Evolutionary conservation across 1,139 yeast genomes (phyloP).

Genomic region (Kodamaea fungicola): DNA sequence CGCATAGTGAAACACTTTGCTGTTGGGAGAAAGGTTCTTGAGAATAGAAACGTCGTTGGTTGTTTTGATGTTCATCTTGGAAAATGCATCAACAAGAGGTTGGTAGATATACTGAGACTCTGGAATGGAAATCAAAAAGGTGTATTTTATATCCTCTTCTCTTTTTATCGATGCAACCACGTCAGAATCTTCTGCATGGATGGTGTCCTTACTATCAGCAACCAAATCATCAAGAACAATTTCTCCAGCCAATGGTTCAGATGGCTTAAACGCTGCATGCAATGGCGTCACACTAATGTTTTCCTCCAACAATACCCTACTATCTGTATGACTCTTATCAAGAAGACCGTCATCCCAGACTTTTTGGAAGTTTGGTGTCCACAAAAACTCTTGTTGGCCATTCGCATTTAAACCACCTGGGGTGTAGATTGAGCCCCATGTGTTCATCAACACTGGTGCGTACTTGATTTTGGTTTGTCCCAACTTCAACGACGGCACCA

Average conservation of each 20-base stretch:
- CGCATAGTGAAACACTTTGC: constrained; percentile 66
- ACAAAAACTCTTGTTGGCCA: constrained; percentile 47
- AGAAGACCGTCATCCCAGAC: constrained; percentile 60
- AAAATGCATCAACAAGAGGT: constrained; percentile 48
- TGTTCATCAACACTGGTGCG: constrained; percentile 75
- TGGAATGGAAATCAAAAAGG: constrained; percentile 31
- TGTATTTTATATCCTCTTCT: background rate
- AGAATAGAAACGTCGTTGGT: constrained; percentile 23
- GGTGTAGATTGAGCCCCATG: constrained; percentile 65
- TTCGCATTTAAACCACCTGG: constrained; percentile 20
- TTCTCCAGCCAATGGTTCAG: constrained; percentile 56
- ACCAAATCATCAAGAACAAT: constrained; percentile 31
- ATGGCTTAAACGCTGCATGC: constrained; percentile 65
- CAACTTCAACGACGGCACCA: constrained; percentile 47
- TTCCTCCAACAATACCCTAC: constrained; percentile 48
- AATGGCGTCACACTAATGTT: constrained; percentile 79
- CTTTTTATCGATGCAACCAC: background rate
- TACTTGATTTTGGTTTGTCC: constrained; percentile 58
- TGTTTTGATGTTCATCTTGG: constrained; percentile 25
- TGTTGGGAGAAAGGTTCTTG: constrained; percentile 16
- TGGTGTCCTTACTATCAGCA: constrained; percentile 12
- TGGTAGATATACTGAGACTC: constrained; percentile 53
- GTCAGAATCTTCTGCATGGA: background rate
- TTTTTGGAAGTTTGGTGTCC: constrained; percentile 80
- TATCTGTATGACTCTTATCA: constrained; percentile 54